Evolutionary conservation across 805 yeast genomes (phyloP).

Genomic region (Metschnikowia lochheadii): DNA sequence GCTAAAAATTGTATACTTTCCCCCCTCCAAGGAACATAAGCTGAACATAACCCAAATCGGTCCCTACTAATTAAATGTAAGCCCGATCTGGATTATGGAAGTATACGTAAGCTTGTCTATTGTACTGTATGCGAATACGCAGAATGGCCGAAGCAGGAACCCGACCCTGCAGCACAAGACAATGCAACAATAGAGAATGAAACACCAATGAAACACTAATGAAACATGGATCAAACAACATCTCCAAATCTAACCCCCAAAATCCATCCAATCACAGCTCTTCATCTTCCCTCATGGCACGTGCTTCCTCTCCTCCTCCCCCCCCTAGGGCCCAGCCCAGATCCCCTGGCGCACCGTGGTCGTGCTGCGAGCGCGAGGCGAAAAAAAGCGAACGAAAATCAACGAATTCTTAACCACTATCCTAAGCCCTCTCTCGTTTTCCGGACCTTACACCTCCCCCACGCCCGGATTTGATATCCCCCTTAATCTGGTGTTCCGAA

Average conservation of each 20-base stretch:
- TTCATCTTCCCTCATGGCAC: no score
- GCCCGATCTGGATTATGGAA: no score
- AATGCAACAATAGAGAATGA: background rate
- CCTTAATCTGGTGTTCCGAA: background rate
- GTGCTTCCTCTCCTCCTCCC: no score
- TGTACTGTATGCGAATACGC: background rate
- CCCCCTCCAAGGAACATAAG: no score
- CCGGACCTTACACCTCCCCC: conserved; percentile 1
- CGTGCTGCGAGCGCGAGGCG: background rate
- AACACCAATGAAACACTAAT: background rate
- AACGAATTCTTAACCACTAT: background rate
- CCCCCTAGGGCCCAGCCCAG: no score
- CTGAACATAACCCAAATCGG: no score
- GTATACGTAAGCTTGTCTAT: no score
- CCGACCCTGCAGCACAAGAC: background rate
- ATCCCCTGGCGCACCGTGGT: background rate
- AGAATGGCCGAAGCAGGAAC: background rate
- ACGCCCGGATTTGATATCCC: background rate
- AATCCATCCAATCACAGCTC: no score
- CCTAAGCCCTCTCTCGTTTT: background rate
- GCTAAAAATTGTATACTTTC: no score
- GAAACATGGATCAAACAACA: background rate
- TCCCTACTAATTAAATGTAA: no score
- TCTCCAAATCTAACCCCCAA: no score
- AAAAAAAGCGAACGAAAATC: conserved; percentile 6